These are phyloP conservation scores for Trichosanthes truncata DNA, from an alignment of 306 rosid species.

Conservation along the genomic window DNA sequence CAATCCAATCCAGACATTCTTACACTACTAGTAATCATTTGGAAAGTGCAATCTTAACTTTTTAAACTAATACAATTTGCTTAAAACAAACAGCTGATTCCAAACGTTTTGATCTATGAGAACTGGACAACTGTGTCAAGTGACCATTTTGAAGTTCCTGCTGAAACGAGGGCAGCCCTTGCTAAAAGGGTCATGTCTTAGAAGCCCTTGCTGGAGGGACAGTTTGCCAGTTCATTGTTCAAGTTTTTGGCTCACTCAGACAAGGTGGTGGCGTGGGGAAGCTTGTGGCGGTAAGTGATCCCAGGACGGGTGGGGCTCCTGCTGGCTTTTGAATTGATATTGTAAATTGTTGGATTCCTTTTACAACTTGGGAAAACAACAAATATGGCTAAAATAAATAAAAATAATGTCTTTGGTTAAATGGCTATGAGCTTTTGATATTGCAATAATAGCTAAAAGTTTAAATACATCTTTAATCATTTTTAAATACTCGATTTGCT, in stretches of 20 bases:
- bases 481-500: too few relatives aligned
- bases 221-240: slow-evolving; percentile 50
- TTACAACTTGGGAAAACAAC: neutral
- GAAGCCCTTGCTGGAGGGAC: slow-evolving; percentile 49
- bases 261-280: slow-evolving; percentile 17
- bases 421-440: too few relatives aligned
- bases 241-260: slow-evolving; percentile 7
- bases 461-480: too few relatives aligned
- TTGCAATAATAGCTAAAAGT: too few relatives aligned
- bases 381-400: too few relatives aligned
- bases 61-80: neutral
- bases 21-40: neutral
- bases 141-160: slow-evolving; percentile 56
- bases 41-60: neutral
- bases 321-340: slow-evolving; percentile 43
- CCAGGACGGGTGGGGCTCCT: slow-evolving; percentile 84
- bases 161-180: slow-evolving; percentile 42
- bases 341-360: neutral
- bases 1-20: neutral
- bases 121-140: slow-evolving; percentile 69
- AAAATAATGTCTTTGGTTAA: too few relatives aligned
- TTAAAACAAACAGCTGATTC: slow-evolving; percentile 41
- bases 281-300: slow-evolving; percentile 85
- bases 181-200: slow-evolving; percentile 64
- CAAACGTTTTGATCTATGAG: slow-evolving; percentile 56